Conservation (phyloP, 495 filamentous ascomycete genomes). For the Melanomma pulvis-pyrius region DNA sequence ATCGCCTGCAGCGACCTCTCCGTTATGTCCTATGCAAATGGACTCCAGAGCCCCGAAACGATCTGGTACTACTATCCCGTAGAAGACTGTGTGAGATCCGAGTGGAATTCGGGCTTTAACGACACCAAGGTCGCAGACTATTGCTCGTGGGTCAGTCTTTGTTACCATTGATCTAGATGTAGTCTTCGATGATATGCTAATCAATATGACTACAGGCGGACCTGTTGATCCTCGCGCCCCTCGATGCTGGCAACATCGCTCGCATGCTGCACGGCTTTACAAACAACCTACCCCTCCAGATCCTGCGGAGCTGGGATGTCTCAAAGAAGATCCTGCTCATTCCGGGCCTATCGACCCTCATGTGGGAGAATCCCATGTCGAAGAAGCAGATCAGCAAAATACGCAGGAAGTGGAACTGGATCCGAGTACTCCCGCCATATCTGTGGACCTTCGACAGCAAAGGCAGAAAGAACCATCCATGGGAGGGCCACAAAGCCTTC, state of each 20-base stretch:
- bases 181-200: too few relatives aligned
- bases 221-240: constrained; percentile 77
- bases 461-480: constrained; percentile 46
- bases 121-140: constrained; percentile 64
- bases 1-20: constrained; percentile 17
- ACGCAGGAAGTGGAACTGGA: constrained; percentile 78
- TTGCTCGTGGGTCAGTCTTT: constrained; percentile 63
- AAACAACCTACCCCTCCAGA: constrained; percentile 70
- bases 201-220: constrained; percentile 56
- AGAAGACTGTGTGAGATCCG: constrained; percentile 8
- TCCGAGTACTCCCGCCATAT: constrained; percentile 69
- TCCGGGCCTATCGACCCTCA: constrained; percentile 77
- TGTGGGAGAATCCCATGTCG: constrained; percentile 87
- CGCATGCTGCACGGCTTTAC: constrained; percentile 82
- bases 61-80: constrained; percentile 21
- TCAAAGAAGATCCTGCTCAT: constrained; percentile 80
- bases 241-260: constrained; percentile 77
- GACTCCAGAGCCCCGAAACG: constrained; percentile 4
- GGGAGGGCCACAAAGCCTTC: constrained; percentile 68
- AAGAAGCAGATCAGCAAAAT: constrained; percentile 81
- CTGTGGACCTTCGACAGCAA: constrained; percentile 68
- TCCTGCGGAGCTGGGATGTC: constrained; percentile 80
- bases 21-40: not conserved
- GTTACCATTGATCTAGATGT: not conserved
- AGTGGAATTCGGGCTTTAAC: not conserved